A percentile compares a stretch with the other conserved stretches of the same genome.
phyloP scores from a whole-genome alignment of 257 asterid genomes.

The Rehmannia glutinosa region DNA sequence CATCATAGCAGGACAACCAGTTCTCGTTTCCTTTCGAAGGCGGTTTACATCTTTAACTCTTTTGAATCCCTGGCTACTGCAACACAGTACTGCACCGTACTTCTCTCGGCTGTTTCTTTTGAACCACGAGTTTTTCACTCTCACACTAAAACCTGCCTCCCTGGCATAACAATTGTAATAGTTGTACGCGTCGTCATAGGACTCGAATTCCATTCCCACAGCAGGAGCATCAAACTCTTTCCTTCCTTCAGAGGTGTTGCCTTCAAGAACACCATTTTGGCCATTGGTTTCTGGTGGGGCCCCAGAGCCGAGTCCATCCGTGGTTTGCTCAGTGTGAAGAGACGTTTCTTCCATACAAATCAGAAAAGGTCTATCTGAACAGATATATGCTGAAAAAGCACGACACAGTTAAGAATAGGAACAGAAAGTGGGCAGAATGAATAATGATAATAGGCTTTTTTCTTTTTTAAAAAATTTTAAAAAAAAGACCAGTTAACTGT shows the following conservation, averaged over 20 bases:
- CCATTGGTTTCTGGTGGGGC: constrained; percentile 19
- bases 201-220: constrained; percentile 77
- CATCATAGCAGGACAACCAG: constrained; percentile 85
- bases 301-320: constrained; percentile 18
- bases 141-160: constrained; percentile 70
- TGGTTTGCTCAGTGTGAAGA: constrained; percentile 29
- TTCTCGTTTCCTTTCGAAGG: constrained; percentile 71
- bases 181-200: constrained; percentile 81
- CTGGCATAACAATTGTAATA: constrained; percentile 68
- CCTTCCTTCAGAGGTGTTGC: constrained; percentile 13
- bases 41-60: constrained; percentile 71
- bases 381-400: constrained; percentile 4
- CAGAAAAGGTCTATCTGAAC: constrained; percentile 21
- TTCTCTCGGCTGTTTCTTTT: constrained; percentile 84
- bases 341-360: constrained; percentile 49
- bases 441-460: neutral
- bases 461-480: neutral
- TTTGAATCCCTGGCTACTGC: constrained; percentile 88
- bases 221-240: constrained; percentile 63
- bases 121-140: constrained; percentile 88
- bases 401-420: neutral
- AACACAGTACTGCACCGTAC: constrained; percentile 85
- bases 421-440: neutral
- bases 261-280: constrained; percentile 26
- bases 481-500: neutral